These are phyloP conservation scores for Byssothecium circinans DNA, from an alignment of 2,329 filamentous ascomycete genomes.

Conservation along the genomic window DNA sequence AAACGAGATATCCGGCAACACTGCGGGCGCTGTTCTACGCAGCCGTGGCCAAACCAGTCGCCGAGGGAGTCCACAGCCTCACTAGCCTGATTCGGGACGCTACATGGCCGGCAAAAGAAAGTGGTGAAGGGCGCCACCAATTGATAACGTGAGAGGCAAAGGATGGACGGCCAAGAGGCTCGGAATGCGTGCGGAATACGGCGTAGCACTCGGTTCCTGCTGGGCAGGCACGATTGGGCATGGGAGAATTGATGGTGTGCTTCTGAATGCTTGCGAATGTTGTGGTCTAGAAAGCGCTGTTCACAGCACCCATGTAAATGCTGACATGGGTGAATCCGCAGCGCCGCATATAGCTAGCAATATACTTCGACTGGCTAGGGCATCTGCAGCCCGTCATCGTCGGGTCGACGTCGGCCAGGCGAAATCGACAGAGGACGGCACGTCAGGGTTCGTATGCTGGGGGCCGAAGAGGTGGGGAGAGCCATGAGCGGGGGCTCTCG, in stretches of 20 bases:
- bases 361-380: constrained; percentile 16
- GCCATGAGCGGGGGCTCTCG: constrained; percentile 7
- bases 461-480: constrained; percentile 22
- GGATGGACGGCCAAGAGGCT: constrained; percentile 16
- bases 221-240: constrained; percentile 19
- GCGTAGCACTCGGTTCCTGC: constrained; percentile 26
- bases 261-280: too few species aligned
- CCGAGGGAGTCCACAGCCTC: constrained; percentile 17
- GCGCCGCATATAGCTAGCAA: constrained; percentile 28
- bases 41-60: constrained; percentile 17
- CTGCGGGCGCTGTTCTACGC: constrained; percentile 15
- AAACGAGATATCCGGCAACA: constrained; percentile 13
- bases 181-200: constrained; percentile 22
- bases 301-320: constrained; percentile 23
- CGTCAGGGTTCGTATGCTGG: constrained; percentile 18
- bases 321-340: constrained; percentile 25
- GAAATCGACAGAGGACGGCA: constrained; percentile 17
- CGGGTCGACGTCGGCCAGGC: constrained; percentile 12
- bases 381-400: constrained; percentile 21
- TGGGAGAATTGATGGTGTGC: constrained; percentile 15
- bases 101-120: constrained; percentile 22
- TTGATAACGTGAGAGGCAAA: constrained; percentile 25
- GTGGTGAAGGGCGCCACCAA: constrained; percentile 20
- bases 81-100: constrained; percentile 21
- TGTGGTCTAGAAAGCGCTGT: constrained; percentile 23